Evolutionary conservation across 257 asterid species (phyloP).

Genomic region (Craterostigma plantagineum): DNA sequence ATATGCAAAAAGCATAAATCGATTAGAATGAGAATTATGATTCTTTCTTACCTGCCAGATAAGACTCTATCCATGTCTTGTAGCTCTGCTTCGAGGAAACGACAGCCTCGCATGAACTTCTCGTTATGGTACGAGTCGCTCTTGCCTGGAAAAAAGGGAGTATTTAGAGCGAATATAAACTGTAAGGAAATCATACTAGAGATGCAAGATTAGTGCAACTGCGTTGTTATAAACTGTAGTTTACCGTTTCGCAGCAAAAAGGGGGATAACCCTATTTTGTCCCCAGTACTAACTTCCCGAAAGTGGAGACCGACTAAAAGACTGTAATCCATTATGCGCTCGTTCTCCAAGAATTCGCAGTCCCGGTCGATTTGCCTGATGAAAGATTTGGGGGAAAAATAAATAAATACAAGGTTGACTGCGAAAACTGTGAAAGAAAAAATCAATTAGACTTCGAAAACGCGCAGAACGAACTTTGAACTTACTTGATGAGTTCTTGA

Average conservation of each 20-base stretch:
- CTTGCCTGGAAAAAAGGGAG: conserved; percentile 30
- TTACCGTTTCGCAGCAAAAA: conserved; percentile 65
- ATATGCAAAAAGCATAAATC: neutral
- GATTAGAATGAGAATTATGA: too few species aligned
- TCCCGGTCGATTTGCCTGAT: conserved; percentile 87
- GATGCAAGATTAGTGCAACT: neutral
- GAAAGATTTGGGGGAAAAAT: neutral
- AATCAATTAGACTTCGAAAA: neutral
- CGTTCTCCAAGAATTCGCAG: conserved; percentile 76
- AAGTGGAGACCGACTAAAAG: conserved; percentile 91
- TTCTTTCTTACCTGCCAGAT: conserved; percentile 47
- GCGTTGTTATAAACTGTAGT: neutral
- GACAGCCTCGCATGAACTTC: conserved; percentile 86
- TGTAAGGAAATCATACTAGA: neutral
- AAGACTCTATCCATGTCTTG: conserved; percentile 78
- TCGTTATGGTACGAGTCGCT: conserved; percentile 62
- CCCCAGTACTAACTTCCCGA: conserved; percentile 70
- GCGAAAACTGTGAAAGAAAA: neutral
- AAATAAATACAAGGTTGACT: conserved; percentile 4
- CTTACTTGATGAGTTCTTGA: conserved; percentile 79
- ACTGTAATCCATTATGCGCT: conserved; percentile 88
- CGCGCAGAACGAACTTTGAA: neutral
- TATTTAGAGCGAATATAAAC: neutral
- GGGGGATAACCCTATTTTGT: conserved; percentile 87
- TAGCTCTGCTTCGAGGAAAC: conserved; percentile 92